These are phyloP conservation scores for Podosphaera fusca DNA, from an alignment of 2,329 filamentous ascomycete species.

Conservation along the genomic window DNA sequence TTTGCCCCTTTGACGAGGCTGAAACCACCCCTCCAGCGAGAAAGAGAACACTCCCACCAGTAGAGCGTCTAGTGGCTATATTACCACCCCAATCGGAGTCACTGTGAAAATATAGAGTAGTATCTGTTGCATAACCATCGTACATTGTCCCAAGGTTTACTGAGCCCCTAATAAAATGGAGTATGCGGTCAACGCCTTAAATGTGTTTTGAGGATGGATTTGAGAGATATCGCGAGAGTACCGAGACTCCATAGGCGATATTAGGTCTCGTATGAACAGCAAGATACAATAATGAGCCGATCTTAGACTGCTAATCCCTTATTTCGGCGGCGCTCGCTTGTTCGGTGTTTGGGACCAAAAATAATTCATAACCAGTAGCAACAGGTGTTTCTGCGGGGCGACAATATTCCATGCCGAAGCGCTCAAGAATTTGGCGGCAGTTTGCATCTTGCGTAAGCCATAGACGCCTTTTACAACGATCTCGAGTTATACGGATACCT, in stretches of 20 bases:
- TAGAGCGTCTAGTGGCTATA: neutral
- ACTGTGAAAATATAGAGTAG: neutral
- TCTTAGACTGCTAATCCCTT: neutral
- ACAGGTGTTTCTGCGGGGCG: neutral
- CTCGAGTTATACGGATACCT: neutral
- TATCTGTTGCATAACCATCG: neutral
- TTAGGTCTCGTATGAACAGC: neutral
- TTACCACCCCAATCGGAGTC: neutral
- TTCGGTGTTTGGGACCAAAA: neutral
- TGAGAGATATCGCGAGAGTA: neutral
- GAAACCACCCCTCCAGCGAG: neutral
- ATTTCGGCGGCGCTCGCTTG: neutral
- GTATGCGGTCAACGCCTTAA: neutral
- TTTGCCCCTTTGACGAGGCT: neutral
- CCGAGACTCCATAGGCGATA: neutral
- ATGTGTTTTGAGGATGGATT: neutral
- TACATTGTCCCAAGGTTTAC: neutral
- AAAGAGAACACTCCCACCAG: neutral
- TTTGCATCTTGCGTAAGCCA: neutral
- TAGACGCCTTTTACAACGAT: neutral
- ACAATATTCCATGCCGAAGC: neutral
- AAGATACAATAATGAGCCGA: neutral
- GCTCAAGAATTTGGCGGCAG: neutral
- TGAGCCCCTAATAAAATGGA: neutral
- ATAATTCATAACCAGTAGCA: neutral